phyloP scores from a whole-genome alignment of 305 asterid genomes.

The Fraxinus latifolia region DNA sequence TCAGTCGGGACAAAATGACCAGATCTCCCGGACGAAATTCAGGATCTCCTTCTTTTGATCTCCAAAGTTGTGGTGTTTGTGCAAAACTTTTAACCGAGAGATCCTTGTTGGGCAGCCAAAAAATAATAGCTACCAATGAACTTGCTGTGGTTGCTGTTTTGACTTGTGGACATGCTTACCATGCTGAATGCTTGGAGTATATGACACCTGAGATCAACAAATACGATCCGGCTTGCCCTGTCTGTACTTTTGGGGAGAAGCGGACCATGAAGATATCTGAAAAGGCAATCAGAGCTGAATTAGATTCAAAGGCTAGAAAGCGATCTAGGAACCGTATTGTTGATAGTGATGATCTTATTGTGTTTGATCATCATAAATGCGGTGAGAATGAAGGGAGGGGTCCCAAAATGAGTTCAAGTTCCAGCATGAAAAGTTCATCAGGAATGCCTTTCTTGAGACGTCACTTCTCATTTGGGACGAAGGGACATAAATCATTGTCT shows the following conservation, averaged over 20 bases:
- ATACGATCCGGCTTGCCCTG: conserved; percentile 86
- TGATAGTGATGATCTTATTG: conserved; percentile 57
- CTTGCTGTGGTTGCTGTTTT: conserved; percentile 80
- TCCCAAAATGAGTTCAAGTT: conserved; percentile 65
- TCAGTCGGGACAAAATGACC: conserved; percentile 52
- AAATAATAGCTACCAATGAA: conserved; percentile 59
- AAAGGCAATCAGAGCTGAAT: conserved; percentile 69
- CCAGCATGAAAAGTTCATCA: conserved; percentile 62
- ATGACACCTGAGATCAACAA: conserved; percentile 78
- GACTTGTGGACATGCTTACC: conserved; percentile 82
- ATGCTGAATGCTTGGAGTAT: conserved; percentile 87
- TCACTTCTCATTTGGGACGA: conserved; percentile 80
- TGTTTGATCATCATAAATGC: conserved; percentile 52
- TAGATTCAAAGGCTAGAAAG: conserved; percentile 64
- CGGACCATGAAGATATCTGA: conserved; percentile 70
- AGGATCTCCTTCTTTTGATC: conserved; percentile 48
- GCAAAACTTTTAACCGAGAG: conserved; percentile 65
- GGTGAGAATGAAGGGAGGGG: conserved; percentile 46
- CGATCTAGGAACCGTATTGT: conserved; percentile 53
- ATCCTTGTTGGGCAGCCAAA: conserved; percentile 62
- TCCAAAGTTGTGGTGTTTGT: conserved; percentile 80
- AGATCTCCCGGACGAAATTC: conserved; percentile 57
- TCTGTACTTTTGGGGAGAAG: conserved; percentile 88
- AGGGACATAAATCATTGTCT: conserved; percentile 37
- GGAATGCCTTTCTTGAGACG: conserved; percentile 75